Percentiles rank a stretch among this genome's conserved stretches.
These are phyloP conservation scores for Trichoderma pleuroti DNA, from an alignment of 2,329 filamentous ascomycete genomes.

Conservation along the genomic window DNA sequence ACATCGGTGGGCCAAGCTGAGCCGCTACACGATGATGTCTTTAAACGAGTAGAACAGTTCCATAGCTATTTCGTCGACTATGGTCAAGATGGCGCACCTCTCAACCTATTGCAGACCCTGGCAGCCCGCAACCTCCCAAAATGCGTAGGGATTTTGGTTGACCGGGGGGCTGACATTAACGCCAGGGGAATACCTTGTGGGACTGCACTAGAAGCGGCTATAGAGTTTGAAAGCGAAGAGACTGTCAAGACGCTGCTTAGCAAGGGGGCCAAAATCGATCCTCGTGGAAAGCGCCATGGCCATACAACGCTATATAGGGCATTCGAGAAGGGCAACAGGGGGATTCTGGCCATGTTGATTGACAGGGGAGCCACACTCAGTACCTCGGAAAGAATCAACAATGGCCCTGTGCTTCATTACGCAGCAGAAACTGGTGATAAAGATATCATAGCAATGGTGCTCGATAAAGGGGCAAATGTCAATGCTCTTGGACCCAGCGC, in stretches of 20 bases:
- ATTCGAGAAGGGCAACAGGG: background rate
- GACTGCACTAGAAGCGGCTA: background rate
- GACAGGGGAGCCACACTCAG: background rate
- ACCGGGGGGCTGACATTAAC: background rate
- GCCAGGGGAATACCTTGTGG: background rate
- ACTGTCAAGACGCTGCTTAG: background rate
- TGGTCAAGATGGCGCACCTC: background rate
- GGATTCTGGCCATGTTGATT: background rate
- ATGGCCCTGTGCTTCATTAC: background rate
- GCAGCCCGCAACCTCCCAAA: background rate
- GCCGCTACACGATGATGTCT: rapidly evolving
- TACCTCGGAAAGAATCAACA: rapidly evolving
- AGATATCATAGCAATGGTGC: background rate
- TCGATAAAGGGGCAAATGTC: background rate
- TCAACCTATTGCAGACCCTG: background rate
- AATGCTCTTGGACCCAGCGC: background rate
- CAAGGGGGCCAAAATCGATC: background rate
- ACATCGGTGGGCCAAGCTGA: background rate
- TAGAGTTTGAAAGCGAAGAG: background rate
- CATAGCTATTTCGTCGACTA: background rate
- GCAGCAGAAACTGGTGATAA: background rate
- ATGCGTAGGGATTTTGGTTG: background rate
- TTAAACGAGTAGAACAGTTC: background rate
- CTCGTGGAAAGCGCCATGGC: background rate
- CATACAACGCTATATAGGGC: background rate